Base-by-base conservation (phyloP, 2,329 filamentous ascomycete species). In the Aspergillus ochraceus region DNA sequence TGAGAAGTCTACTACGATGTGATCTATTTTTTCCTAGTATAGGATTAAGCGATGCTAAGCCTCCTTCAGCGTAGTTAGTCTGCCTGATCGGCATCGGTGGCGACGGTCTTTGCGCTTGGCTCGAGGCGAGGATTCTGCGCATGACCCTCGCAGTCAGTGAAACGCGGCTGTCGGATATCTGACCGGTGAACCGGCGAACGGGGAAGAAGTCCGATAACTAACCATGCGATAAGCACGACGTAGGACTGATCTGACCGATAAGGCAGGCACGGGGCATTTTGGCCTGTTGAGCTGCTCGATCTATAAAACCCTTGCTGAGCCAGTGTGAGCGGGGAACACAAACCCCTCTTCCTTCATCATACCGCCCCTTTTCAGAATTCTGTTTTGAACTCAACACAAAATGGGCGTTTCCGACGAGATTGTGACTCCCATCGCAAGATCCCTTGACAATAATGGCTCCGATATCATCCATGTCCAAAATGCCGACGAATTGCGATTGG, bases 401-500 rank as follows among this genome's bases (percentile, higher is more conserved):
- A 69, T 69, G 64, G 61, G 53, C 20, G 49, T 42, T 19, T 54
- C 60, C 1, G 60, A 66, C 12, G 29, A 46, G 9, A 59, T 58
- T 47, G 30, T 55, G 19, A 47, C 51, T 11, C 54, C 52, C 36
- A 45, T 26, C 14, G 36, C 55, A n/a, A 45, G 49, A 22, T 9
- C 30, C 32, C 22, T 50, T 11, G 50, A 50, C 30, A 49, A 47
- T 30, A 50, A 61, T 54, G 52, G 26, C 2, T 32, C 55, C 4
- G 61, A 57, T 17, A 49, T 59, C 6, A 59, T 69, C 19, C 66
- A 65, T 30, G 64, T 69, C 2, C 68, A 68, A 42, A 67, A 78
- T 65, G 72, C 72, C 14, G 78, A 80, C 58, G 78, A 79, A 61
- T 52, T 76, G 30, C 76, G 77, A 58, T 64, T 80, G 64, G 78